Evolutionary conservation across 768 basidiomycete species (phyloP).

Genomic region (Rickenella mellea): DNA sequence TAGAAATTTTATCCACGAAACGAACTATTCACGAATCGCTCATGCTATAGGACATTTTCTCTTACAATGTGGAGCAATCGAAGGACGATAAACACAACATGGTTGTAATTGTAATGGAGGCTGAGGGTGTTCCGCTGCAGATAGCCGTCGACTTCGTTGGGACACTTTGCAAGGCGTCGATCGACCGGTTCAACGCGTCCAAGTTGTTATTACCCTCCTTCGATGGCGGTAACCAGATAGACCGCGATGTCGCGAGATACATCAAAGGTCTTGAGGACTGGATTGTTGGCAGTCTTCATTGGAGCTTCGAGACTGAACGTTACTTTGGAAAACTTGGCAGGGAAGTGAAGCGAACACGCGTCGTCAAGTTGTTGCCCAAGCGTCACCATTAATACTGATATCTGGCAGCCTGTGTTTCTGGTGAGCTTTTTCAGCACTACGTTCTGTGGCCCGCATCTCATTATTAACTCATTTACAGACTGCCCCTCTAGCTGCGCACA

Average conservation of each 20-base stretch:
- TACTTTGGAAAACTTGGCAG: conserved; percentile 59
- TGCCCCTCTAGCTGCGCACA: no score
- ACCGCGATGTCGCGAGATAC: conserved; percentile 53
- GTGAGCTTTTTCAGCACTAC: no score
- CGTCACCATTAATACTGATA: no score
- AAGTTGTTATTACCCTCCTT: conserved; percentile 52
- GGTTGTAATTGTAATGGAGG: conserved; percentile 70
- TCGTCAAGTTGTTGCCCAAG: conserved; percentile 45
- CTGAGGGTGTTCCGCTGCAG: conserved; percentile 65
- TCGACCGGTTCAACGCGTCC: conserved; percentile 53
- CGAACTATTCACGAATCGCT: conserved; percentile 10
- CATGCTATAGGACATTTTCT: conserved; percentile 62
- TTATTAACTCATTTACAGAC: no score
- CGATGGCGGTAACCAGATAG: conserved; percentile 45
- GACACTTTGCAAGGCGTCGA: conserved; percentile 59
- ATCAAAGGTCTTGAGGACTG: conserved; percentile 65
- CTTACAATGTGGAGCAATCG: conserved; percentile 77
- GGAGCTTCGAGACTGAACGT: conserved; percentile 67
- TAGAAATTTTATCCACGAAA: background rate
- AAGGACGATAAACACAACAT: conserved; percentile 79
- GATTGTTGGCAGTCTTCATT: conserved; percentile 69
- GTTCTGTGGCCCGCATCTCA: no score
- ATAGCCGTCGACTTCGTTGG: conserved; percentile 70
- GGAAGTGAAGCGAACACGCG: conserved; percentile 43
- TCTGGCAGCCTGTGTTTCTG: no score